These are phyloP conservation scores for Physocladia obscura DNA, from an alignment of 192 early-diverging fungal genomes.

Conservation along the genomic window DNA sequence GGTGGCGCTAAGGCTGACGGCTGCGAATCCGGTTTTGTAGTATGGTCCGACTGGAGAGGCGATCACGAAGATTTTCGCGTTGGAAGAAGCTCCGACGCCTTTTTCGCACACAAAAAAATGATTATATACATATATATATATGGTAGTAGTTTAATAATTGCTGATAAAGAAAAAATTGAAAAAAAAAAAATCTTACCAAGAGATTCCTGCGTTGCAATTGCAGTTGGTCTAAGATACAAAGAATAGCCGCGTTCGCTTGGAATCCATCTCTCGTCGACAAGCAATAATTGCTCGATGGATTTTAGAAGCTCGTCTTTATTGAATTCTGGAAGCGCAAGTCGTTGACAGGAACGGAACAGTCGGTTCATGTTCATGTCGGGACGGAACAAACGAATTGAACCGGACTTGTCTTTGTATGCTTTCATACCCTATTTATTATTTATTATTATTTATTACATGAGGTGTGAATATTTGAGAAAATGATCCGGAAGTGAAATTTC, in stretches of 20 bases:
- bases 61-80: constrained; percentile 83
- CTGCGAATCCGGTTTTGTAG: constrained; percentile 90
- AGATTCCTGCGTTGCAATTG: constrained; percentile 84
- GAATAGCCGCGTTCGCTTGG: constrained; percentile 88
- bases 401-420: constrained; percentile 79
- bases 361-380: constrained; percentile 97
- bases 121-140: too few relatives aligned
- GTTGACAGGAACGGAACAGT: constrained; percentile 71
- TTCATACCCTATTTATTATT: too few relatives aligned
- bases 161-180: not conserved
- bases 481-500: too few relatives aligned
- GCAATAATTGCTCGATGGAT: constrained; percentile 80
- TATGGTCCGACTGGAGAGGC: constrained; percentile 94
- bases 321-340: constrained; percentile 83
- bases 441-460: too few relatives aligned
- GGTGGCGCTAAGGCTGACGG: constrained; percentile 83
- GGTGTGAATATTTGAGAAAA: too few relatives aligned
- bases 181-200: too few relatives aligned
- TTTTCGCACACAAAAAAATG: too few relatives aligned
- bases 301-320: constrained; percentile 75
- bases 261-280: constrained; percentile 84
- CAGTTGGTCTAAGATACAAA: constrained; percentile 89
- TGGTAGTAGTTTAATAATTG: too few relatives aligned
- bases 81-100: constrained; percentile 80
- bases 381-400: constrained; percentile 89